A percentile compares a stretch with the other conserved stretches of the same genome.
These are phyloP conservation scores for Salix arbutifolia DNA, from an alignment of 345 rosid genomes.

Conservation along the genomic window DNA sequence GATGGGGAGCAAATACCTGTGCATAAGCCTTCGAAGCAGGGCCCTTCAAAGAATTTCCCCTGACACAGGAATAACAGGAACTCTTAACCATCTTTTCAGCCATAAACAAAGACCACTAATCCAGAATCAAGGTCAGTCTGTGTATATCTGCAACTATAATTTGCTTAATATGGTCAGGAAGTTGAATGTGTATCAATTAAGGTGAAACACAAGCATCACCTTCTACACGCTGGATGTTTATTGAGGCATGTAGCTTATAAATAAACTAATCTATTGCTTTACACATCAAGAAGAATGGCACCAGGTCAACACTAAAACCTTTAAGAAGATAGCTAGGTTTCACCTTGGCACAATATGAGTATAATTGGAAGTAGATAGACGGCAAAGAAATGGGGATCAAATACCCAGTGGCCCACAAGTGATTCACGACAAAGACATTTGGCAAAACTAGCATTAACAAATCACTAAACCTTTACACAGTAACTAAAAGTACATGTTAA, in stretches of 20 bases:
- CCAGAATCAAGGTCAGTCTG: conserved; percentile 4
- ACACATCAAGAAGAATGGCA: neutral
- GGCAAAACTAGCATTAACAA: neutral
- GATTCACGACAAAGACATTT: neutral
- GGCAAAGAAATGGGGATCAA: neutral
- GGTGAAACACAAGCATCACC: neutral
- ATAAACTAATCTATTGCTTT: neutral
- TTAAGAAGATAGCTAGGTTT: no score
- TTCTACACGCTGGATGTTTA: neutral
- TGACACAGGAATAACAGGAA: conserved; percentile 23
- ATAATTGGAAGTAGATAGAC: neutral
- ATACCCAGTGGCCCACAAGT: neutral
- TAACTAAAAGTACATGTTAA: neutral
- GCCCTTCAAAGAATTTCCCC: conserved; percentile 77
- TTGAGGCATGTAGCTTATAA: neutral
- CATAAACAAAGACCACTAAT: neutral
- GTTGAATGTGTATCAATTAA: neutral
- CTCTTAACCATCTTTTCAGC: neutral
- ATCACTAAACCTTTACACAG: neutral
- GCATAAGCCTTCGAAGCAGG: conserved; percentile 90
- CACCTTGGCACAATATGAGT: neutral
- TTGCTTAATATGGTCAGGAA: neutral
- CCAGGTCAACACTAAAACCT: no score
- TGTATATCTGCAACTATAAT: neutral
- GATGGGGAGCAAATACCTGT: conserved; percentile 90